Base-by-base conservation (phyloP, 1,139 yeast species). In the Lodderomyces metapsilosis region DNA sequence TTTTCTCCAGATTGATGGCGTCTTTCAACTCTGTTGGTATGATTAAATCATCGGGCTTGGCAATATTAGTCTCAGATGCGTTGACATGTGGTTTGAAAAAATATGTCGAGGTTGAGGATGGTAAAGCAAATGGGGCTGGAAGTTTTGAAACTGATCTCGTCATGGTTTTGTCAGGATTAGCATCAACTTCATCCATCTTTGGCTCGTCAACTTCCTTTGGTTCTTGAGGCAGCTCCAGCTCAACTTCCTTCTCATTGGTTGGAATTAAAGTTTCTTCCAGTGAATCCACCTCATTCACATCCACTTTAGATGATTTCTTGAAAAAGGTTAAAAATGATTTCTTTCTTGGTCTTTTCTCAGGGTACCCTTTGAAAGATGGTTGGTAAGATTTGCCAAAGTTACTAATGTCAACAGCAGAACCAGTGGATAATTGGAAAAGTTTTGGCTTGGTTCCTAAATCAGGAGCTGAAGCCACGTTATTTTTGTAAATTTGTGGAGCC, bases 51-150 rank as follows among this genome's bases (percentile, higher is more conserved):
- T 49, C 53, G 41, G 58, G 63, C 28, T 34, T 13, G 21, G 28
- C n/a, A 12, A 23, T 23, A 23, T 30, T 34, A 12, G 27, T 30
- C 4, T 49, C 39, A 3, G 59, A 51, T 13, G 35, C 48, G 40
- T 52, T 51, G 25, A 48, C 36, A 37, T 58, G 54, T n/a, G 59
- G 67, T 40, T 67, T 68, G 57, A 71, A 71, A 49, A 69, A 71
- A 39, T 67, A 59, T 16, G 62, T 64, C 0, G 76, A 70, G 0
- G 76, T 68, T 2, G 76, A 70, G 2, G 74, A 66, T 3, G 77
- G 77, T 47, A 71, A 61, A 8, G 76, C 76, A 58, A 71, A 71
- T 6, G 77, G 71, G 18, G 69, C 57, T 2, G 66, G 76, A 35
- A 57, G 46, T 8, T 57, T 49, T 28, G 68, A 45, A 48, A 48